Conservation (phyloP, 306 rosid genomes). For the Acacia melanoxylon region DNA sequence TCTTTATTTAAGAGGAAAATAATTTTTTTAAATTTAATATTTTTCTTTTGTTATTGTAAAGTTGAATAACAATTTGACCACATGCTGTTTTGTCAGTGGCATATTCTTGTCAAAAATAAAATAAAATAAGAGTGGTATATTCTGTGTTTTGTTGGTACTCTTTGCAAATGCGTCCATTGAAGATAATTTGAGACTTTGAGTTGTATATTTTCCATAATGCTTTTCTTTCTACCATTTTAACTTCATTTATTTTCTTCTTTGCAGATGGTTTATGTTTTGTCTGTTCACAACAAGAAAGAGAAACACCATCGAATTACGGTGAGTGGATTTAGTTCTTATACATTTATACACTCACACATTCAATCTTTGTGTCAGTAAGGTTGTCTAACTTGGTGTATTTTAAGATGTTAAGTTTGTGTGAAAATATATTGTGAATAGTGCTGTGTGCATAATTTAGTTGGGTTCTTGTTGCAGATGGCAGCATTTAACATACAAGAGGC, state of each 20-base stretch:
- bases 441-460: slow-evolving; percentile 19
- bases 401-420: background rate
- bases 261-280: slow-evolving; percentile 99
- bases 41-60: slow-evolving; percentile 13
- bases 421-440: background rate
- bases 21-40: background rate
- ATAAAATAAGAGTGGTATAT: background rate
- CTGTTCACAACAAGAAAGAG: slow-evolving; percentile 92
- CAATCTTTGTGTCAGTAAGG: slow-evolving; percentile 3
- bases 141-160: slow-evolving; percentile 14
- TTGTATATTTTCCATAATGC: slow-evolving; percentile 17
- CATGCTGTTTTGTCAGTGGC: slow-evolving; percentile 20
- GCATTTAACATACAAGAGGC: slow-evolving; percentile 99
- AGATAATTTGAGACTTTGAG: background rate
- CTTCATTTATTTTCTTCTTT: slow-evolving; percentile 30
- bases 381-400: background rate
- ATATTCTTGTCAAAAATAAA: background rate
- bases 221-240: slow-evolving; percentile 16
- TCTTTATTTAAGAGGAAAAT: slow-evolving; percentile 1
- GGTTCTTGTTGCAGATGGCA: slow-evolving; percentile 78
- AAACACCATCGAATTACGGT: slow-evolving; percentile 89
- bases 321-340: slow-evolving; percentile 39
- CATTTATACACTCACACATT: background rate
- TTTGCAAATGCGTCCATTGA: slow-evolving; percentile 5
- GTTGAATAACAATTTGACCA: slow-evolving; percentile 26